Evolutionary conservation across 257 asterid species (phyloP).

Genomic region (Orobanche coerulescens): DNA sequence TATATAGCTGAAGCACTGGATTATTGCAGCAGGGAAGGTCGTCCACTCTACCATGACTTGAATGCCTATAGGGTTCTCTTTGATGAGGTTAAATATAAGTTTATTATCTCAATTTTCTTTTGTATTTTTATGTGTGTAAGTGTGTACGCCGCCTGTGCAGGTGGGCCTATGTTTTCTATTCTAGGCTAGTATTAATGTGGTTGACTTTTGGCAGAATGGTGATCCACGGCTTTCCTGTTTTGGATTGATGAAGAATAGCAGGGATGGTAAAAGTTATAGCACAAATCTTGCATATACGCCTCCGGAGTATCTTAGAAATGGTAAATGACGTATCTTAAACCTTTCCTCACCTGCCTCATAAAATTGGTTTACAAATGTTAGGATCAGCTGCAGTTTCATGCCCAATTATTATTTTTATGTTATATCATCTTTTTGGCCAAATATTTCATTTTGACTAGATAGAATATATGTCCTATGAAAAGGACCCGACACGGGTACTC

Average conservation of each 20-base stretch:
- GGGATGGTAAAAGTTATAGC: conserved; percentile 98
- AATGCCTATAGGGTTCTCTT: conserved; percentile 97
- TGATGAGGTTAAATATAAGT: conserved; percentile 60
- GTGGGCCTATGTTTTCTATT: conserved; percentile 6
- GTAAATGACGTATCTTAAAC: conserved; percentile 28
- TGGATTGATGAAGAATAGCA: conserved; percentile 95
- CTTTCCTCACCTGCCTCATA: conserved; percentile 7
- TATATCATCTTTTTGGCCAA: conserved; percentile 12
- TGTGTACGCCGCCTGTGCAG: too few relatives aligned
- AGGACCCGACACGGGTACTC: too few relatives aligned
- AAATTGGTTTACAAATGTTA: background rate
- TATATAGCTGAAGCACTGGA: conserved; percentile 95
- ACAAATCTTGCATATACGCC: conserved; percentile 98
- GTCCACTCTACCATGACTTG: conserved; percentile 91
- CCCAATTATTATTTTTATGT: background rate
- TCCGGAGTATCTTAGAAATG: conserved; percentile 92
- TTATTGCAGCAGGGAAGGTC: conserved; percentile 87
- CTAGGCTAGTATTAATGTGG: conserved; percentile 16
- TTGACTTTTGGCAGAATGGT: conserved; percentile 57
- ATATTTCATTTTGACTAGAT: background rate
- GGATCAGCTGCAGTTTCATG: background rate
- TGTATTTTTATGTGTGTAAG: too few relatives aligned
- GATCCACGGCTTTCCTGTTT: conserved; percentile 97
- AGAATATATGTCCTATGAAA: too few relatives aligned
- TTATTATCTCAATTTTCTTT: too few relatives aligned